These are phyloP conservation scores for Luffa acutangula DNA, from an alignment of 306 rosid genomes.

Conservation along the genomic window DNA sequence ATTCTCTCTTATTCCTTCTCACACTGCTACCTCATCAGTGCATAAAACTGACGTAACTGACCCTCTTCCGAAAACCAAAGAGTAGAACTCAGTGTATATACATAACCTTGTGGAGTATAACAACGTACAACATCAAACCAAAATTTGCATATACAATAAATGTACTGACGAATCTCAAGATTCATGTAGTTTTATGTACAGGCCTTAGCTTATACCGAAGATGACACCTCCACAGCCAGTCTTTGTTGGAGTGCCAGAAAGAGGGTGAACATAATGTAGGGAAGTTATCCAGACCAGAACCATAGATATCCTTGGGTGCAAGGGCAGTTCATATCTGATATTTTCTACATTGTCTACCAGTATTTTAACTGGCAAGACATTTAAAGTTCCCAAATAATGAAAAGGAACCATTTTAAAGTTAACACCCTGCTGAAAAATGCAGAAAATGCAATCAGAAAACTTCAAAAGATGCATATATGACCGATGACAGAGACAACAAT, in stretches of 20 bases:
- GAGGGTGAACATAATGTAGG: background rate
- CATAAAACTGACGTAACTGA: background rate
- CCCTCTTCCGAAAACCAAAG: background rate
- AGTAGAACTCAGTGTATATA: slow-evolving; percentile 1
- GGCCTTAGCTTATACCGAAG: background rate
- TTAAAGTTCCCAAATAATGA: slow-evolving; percentile 2
- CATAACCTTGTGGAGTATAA: slow-evolving; percentile 6
- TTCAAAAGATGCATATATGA: background rate
- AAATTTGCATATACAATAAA: slow-evolving; percentile 11
- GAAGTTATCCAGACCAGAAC: background rate
- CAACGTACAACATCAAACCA: background rate
- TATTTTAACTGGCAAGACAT: background rate
- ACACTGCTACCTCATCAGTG: slow-evolving; percentile 33
- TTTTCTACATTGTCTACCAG: slow-evolving; percentile 1
- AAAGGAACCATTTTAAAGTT: slow-evolving; percentile 5
- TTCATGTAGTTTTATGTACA: slow-evolving; percentile 11
- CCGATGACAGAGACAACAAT: background rate
- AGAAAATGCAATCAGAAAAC: background rate
- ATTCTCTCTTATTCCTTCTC: slow-evolving; percentile 11
- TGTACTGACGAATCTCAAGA: slow-evolving; percentile 10
- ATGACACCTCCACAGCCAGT: background rate
- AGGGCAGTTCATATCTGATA: background rate
- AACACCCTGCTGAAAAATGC: background rate
- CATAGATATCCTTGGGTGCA: background rate
- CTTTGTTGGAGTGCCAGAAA: background rate